Conservation (phyloP, 202 grass and related monocot species). For the Digitaria exilis region DNA sequence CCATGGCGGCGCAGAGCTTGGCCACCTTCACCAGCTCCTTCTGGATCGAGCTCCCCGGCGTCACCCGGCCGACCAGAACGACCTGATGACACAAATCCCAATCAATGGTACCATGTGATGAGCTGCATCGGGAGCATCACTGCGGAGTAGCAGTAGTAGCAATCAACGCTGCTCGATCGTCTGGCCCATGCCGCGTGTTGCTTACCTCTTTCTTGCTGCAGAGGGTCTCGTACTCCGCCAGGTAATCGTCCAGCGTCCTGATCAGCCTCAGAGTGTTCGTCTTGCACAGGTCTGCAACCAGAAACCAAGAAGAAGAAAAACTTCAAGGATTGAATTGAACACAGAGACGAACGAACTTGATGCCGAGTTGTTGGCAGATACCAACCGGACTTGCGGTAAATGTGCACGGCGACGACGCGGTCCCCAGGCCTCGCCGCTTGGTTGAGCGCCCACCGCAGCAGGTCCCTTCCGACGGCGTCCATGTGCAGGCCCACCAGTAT, state of each 20-base stretch:
- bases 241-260: conserved; percentile 74
- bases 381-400: conserved; percentile 90
- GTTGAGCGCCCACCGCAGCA: conserved; percentile 71
- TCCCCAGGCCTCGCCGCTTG: conserved; percentile 60
- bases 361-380: background rate
- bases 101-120: conserved; percentile 20
- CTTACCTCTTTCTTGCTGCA: conserved; percentile 80
- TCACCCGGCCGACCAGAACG: conserved; percentile 84
- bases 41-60: conserved; percentile 78
- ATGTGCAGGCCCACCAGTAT: conserved; percentile 85
- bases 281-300: conserved; percentile 62
- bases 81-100: conserved; percentile 61
- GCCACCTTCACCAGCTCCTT: conserved; percentile 88
- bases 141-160: background rate
- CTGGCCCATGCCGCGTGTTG: conserved; percentile 25
- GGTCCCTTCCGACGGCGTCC: conserved; percentile 74
- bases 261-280: conserved; percentile 75
- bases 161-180: background rate
- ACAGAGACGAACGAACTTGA: conserved; percentile 20
- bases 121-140: conserved; percentile 1
- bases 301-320: background rate
- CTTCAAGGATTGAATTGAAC: background rate
- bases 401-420: conserved; percentile 84
- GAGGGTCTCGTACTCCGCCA: conserved; percentile 68
- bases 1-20: conserved; percentile 77